A percentile compares a stretch with the other conserved stretches of the same genome.
Conservation (phyloP, 2,329 filamentous ascomycete species). For the Ceratocystis destructans region DNA sequence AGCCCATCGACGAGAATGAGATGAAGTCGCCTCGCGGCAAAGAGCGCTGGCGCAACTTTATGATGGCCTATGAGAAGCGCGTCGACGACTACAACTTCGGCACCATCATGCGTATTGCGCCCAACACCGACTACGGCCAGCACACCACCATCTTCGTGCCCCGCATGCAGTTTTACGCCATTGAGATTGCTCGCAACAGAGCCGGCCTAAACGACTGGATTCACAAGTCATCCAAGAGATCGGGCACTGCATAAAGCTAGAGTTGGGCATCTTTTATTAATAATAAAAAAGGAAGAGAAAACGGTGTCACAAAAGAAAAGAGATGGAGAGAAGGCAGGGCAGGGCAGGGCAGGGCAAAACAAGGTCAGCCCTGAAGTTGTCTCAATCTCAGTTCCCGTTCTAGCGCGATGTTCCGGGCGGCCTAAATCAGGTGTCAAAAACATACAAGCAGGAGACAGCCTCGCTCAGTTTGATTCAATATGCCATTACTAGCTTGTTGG, state of each 20-base stretch:
- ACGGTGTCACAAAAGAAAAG: background rate
- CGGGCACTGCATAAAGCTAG: background rate
- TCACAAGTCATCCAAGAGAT: conserved; percentile 60
- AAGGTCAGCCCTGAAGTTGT: too few species aligned
- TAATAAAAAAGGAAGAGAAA: background rate
- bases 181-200: conserved; percentile 52
- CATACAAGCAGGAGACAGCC: background rate
- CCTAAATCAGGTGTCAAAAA: too few species aligned
- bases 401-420: too few species aligned
- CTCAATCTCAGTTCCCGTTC: too few species aligned
- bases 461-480: conserved; percentile 3
- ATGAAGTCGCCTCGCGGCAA: conserved; percentile 98
- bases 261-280: background rate
- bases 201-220: conserved; percentile 93
- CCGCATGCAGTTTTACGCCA: conserved; percentile 43
- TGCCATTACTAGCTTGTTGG: background rate
- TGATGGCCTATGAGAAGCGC: conserved; percentile 85
- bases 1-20: conserved; percentile 70
- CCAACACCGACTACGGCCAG: conserved; percentile 73
- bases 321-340: background rate
- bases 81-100: conserved; percentile 98
- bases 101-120: conserved; percentile 70
- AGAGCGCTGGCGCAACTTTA: conserved; percentile 86
- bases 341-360: background rate
- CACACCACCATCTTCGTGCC: conserved; percentile 76